Percentiles rank a stretch among this genome's conserved stretches.
Evolutionary conservation across 345 rosid genomes (phyloP).

Genomic region (Pistacia integerrima): DNA sequence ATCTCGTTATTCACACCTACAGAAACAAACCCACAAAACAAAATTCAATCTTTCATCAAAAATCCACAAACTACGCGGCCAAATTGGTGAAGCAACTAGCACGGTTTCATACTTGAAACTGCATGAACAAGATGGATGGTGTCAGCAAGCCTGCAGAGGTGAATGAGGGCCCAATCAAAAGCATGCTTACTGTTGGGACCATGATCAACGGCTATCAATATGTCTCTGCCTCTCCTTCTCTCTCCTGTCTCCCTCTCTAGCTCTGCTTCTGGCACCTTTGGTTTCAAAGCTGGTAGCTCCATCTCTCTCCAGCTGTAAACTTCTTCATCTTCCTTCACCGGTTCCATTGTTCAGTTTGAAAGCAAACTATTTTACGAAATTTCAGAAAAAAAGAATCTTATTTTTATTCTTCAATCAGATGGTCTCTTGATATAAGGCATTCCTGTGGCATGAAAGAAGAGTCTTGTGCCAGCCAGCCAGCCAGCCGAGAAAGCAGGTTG

Average conservation of each 20-base stretch:
- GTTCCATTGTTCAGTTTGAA: constrained; percentile 44
- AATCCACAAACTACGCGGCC: not conserved
- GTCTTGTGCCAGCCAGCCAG: too few species aligned
- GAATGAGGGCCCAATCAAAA: constrained; percentile 73
- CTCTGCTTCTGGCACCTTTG: constrained; percentile 53
- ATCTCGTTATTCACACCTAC: constrained; percentile 58
- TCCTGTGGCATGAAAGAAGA: too few species aligned
- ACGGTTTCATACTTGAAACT: constrained; percentile 53
- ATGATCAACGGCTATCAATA: constrained; percentile 59
- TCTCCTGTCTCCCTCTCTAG: constrained; percentile 73
- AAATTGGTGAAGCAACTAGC: not conserved
- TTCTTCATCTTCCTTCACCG: constrained; percentile 52
- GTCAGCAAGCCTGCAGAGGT: constrained; percentile 81
- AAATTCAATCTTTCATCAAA: not conserved
- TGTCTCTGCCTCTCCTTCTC: constrained; percentile 70
- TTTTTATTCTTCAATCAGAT: too few species aligned
- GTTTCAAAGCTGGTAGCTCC: constrained; percentile 56
- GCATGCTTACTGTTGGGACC: constrained; percentile 74
- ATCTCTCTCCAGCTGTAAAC: constrained; percentile 73
- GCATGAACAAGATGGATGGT: constrained; percentile 86
- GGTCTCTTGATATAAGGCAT: too few species aligned
- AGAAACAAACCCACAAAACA: constrained; percentile 13
- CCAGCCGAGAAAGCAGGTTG: too few species aligned
- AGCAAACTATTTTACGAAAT: not conserved
- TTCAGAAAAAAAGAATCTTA: not conserved